Conservation (phyloP, 2,329 filamentous ascomycete species). For the Cadophora gregata region DNA sequence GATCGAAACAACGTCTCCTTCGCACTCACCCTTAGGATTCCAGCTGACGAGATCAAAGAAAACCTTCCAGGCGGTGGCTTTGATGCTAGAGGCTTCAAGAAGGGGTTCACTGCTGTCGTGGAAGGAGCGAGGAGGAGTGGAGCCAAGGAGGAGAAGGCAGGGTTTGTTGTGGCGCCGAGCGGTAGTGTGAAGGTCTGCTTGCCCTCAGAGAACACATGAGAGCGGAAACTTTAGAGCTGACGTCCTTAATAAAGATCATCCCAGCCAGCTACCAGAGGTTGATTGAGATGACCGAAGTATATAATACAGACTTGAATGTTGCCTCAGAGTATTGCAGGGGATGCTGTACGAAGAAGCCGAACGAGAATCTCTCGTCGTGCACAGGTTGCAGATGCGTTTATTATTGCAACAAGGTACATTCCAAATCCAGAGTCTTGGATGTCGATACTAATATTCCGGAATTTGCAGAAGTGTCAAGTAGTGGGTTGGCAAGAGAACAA, state of each 20-base stretch:
- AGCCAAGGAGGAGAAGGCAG: conserved; percentile 37
- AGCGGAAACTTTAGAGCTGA: neutral
- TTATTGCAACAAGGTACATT: conserved; percentile 43
- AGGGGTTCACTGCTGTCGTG: conserved; percentile 35
- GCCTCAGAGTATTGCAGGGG: conserved; percentile 30
- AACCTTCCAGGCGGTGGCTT: conserved; percentile 30
- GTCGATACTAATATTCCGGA: neutral
- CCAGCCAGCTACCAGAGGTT: conserved; percentile 36
- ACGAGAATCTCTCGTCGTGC: conserved; percentile 35
- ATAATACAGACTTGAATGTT: neutral
- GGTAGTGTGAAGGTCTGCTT: conserved; percentile 29
- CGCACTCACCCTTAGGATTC: conserved; percentile 35
- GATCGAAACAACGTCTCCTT: conserved; percentile 34
- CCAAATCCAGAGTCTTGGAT: neutral
- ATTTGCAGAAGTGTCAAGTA: conserved; percentile 38
- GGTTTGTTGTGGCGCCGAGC: conserved; percentile 33
- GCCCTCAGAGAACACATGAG: neutral
- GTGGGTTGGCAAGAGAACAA: conserved; percentile 39
- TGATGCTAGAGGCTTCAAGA: conserved; percentile 37
- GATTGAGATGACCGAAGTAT: conserved; percentile 24
- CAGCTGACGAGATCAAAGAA: conserved; percentile 9
- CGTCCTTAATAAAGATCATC: conserved; percentile 33
- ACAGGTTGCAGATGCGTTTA: conserved; percentile 40
- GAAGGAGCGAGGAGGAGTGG: conserved; percentile 32
- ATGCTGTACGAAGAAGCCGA: conserved; percentile 30